Conservation (phyloP, 331 rosid genomes). For the Malus hybrid region DNA sequence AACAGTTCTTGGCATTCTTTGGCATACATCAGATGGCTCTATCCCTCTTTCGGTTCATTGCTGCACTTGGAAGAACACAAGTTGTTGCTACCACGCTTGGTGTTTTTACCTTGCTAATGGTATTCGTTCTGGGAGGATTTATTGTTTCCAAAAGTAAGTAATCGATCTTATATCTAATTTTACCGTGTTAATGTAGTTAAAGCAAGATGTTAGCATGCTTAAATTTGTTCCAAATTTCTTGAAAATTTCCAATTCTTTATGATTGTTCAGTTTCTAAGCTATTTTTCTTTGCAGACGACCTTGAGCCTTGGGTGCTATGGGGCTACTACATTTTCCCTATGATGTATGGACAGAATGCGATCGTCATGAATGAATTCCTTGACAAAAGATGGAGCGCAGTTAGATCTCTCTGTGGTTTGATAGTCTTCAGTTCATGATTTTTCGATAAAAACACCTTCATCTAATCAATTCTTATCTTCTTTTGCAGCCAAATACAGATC, state of each 20-base stretch:
- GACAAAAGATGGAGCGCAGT: slow-evolving; percentile 42
- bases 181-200: not conserved
- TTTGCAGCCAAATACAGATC: slow-evolving; percentile 12
- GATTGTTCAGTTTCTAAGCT: not conserved
- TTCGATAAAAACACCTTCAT: not conserved
- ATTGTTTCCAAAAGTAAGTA: slow-evolving; percentile 53
- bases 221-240: not conserved
- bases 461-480: not conserved
- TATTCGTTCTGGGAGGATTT: slow-evolving; percentile 90
- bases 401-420: not conserved
- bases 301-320: slow-evolving; percentile 41
- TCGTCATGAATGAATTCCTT: slow-evolving; percentile 39
- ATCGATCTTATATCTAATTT: not conserved
- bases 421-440: not conserved
- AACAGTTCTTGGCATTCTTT: slow-evolving; percentile 65
- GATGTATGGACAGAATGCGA: slow-evolving; percentile 46
- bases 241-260: not conserved
- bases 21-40: slow-evolving; percentile 68
- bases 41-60: slow-evolving; percentile 61
- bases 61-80: slow-evolving; percentile 62
- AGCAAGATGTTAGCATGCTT: not conserved
- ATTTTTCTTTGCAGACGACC: slow-evolving; percentile 24
- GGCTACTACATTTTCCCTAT: slow-evolving; percentile 39
- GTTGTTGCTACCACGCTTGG: slow-evolving; percentile 57
- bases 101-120: slow-evolving; percentile 46